Percentiles rank a stretch among this genome's conserved stretches.
Evolutionary conservation across 192 early-diverging fungal species (phyloP).

Genomic region (Linderina pennispora): DNA sequence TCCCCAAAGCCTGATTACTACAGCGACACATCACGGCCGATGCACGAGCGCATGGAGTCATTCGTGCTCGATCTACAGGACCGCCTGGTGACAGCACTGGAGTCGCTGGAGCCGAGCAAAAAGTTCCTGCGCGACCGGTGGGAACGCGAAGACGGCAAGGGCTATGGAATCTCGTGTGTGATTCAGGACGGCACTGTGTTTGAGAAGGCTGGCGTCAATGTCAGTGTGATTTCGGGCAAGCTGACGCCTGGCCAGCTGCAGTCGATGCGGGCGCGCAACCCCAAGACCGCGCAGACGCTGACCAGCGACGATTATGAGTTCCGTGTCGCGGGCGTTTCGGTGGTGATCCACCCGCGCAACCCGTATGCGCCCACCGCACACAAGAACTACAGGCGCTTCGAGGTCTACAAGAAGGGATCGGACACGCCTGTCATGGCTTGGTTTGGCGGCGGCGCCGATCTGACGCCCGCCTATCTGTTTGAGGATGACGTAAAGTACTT

Average conservation of each 20-base stretch:
- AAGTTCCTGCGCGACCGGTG: conserved; percentile 75
- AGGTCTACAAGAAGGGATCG: conserved; percentile 58
- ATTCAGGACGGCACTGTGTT: conserved; percentile 88
- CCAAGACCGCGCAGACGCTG: conserved; percentile 50
- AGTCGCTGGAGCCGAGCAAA: conserved; percentile 58
- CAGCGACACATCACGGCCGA: conserved; percentile 38
- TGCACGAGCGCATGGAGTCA: conserved; percentile 78
- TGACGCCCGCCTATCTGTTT: conserved; percentile 88
- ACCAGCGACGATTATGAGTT: conserved; percentile 58
- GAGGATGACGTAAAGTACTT: conserved; percentile 92
- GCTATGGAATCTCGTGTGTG: conserved; percentile 88
- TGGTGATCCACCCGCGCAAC: conserved; percentile 94
- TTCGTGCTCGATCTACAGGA: conserved; percentile 73
- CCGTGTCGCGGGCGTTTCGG: conserved; percentile 85
- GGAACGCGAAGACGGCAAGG: conserved; percentile 80
- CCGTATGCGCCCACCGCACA: conserved; percentile 95
- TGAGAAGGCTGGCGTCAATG: conserved; percentile 96
- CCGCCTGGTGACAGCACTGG: conserved; percentile 57
- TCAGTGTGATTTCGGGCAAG: conserved; percentile 83
- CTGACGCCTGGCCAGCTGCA: conserved; percentile 66
- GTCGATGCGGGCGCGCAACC: conserved; percentile 87
- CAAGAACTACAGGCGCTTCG: conserved; percentile 97
- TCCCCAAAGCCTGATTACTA: conserved; percentile 26
- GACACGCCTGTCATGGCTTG: conserved; percentile 69
- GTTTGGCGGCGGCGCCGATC: conserved; percentile 96